phyloP scores from a whole-genome alignment of 495 filamentous ascomycete genomes.

The Podospora sp. region DNA sequence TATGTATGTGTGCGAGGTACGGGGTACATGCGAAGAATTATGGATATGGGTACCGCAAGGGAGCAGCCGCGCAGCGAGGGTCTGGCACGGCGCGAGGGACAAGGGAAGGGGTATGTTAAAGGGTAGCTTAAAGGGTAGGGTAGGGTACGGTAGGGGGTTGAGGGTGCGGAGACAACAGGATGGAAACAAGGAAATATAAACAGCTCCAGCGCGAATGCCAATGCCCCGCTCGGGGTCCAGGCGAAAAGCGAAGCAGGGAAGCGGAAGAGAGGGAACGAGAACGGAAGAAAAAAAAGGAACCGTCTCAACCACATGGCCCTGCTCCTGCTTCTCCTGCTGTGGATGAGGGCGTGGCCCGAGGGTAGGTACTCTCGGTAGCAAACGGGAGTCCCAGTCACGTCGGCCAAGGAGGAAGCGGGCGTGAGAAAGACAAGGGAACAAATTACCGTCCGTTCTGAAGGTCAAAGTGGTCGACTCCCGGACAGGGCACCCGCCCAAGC shows the following conservation, averaged over 20 bases:
- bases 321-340: not conserved
- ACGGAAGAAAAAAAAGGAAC: not conserved
- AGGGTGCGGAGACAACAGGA: constrained; percentile 11
- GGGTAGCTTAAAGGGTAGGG: constrained; percentile 1
- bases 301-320: not conserved
- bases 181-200: constrained; percentile 29
- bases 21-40: constrained; percentile 13
- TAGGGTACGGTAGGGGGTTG: constrained; percentile 1
- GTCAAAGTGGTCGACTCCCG: constrained; percentile 30
- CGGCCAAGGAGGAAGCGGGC: constrained; percentile 17
- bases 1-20: no score
- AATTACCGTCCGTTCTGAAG: constrained; percentile 25
- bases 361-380: constrained; percentile 21
- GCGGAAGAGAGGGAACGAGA: not conserved
- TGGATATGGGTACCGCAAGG: constrained; percentile 3
- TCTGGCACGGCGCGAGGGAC: constrained; percentile 2
- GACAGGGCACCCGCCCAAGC: constrained; percentile 26
- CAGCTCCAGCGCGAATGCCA: not conserved
- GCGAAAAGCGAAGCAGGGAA: not conserved
- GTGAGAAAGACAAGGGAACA: constrained; percentile 14
- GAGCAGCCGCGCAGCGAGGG: not conserved
- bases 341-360: constrained; percentile 7
- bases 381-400: constrained; percentile 9
- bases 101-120: not conserved
- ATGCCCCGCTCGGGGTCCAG: not conserved